Conservation (phyloP, 495 filamentous ascomycete species). For the Talaromyces adpressus region DNA sequence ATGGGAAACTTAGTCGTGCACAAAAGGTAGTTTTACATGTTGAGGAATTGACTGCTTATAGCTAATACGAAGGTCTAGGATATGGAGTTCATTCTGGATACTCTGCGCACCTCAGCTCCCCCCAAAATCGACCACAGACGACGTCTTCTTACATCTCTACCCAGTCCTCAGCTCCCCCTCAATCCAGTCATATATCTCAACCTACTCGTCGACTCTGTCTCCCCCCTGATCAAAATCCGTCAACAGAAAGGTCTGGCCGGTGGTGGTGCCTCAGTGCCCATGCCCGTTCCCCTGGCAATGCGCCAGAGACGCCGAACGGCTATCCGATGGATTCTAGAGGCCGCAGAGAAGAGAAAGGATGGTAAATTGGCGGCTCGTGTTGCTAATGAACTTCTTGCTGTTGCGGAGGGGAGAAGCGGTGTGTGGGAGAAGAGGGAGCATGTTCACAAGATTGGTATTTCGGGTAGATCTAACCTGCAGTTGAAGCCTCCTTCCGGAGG, state of each 20-base stretch:
- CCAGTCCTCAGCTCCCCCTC: slow-evolving; percentile 64
- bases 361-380: slow-evolving; percentile 66
- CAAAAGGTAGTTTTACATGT: slow-evolving; percentile 57
- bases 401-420: slow-evolving; percentile 76
- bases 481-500: slow-evolving; percentile 14
- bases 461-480: slow-evolving; percentile 62
- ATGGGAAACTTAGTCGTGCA: slow-evolving; percentile 77
- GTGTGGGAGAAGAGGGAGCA: slow-evolving; percentile 74
- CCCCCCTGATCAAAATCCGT: slow-evolving; percentile 74
- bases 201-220: slow-evolving; percentile 92
- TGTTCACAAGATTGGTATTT: slow-evolving; percentile 69
- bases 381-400: slow-evolving; percentile 78
- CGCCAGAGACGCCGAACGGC: slow-evolving; percentile 72
- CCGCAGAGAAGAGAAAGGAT: slow-evolving; percentile 62
- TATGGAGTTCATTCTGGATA: slow-evolving; percentile 76
- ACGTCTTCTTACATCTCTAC: slow-evolving; percentile 67
- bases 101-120: slow-evolving; percentile 76
- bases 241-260: slow-evolving; percentile 70
- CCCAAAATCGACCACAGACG: slow-evolving; percentile 60
- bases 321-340: slow-evolving; percentile 81
- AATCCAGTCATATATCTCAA: slow-evolving; percentile 75
- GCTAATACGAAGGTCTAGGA: slow-evolving; percentile 46
- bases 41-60: not conserved
- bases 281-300: slow-evolving; percentile 68
- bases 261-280: slow-evolving; percentile 75